Percentiles rank a stretch among this genome's conserved stretches.
Evolutionary conservation across 2,329 filamentous ascomycete species (phyloP).

Genomic region (Fusarium sp.): DNA sequence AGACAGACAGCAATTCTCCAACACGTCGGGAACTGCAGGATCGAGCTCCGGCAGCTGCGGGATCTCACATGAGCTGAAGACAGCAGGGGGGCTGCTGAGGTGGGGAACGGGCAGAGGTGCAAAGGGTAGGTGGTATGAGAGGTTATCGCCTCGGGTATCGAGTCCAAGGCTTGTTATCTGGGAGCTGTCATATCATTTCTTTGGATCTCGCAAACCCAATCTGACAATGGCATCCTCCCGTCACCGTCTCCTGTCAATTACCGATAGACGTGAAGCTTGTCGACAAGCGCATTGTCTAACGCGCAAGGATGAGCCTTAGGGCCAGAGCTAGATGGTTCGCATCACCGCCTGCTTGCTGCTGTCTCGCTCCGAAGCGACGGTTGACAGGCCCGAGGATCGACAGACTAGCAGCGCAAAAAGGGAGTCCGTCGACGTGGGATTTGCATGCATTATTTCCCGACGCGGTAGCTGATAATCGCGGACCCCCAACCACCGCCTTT

Average conservation of each 20-base stretch:
- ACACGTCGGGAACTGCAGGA: slow-evolving; percentile 40
- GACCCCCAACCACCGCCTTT: slow-evolving; percentile 36
- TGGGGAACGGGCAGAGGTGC: slow-evolving; percentile 1
- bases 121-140: background rate
- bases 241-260: background rate
- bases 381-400: slow-evolving; percentile 39
- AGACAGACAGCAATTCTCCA: slow-evolving; percentile 25
- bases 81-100: slow-evolving; percentile 2
- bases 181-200: background rate
- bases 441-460: slow-evolving; percentile 21
- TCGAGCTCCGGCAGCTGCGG: slow-evolving; percentile 38
- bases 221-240: background rate
- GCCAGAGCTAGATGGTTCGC: slow-evolving; percentile 18
- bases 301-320: background rate
- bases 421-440: slow-evolving; percentile 10
- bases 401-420: background rate
- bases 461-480: slow-evolving; percentile 8
- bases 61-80: slow-evolving; percentile 32
- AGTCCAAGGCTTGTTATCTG: background rate
- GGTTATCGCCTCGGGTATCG: too few species aligned
- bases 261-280: background rate
- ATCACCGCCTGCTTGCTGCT: slow-evolving; percentile 11
- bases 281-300: background rate
- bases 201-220: background rate
- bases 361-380: slow-evolving; percentile 28